A percentile compares a stretch with the other conserved stretches of the same genome.
Conservation (phyloP, 306 rosid genomes). For the Lathyrus sativus region DNA sequence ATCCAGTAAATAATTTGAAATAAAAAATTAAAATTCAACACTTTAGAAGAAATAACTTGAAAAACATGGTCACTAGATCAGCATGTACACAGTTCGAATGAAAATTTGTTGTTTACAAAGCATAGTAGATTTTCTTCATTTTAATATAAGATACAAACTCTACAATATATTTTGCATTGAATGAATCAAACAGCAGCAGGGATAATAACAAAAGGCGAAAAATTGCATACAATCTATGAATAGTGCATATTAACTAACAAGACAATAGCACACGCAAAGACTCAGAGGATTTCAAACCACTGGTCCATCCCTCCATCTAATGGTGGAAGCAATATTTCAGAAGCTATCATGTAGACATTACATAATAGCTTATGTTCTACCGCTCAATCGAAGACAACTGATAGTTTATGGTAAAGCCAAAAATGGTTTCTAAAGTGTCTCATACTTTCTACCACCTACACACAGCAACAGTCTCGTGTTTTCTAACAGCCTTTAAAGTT, state of each 20-base stretch:
- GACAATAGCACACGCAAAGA: constrained; percentile 10
- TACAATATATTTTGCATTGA: neutral
- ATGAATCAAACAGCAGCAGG: constrained; percentile 23
- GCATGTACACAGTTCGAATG: neutral
- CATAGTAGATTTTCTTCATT: constrained; percentile 32
- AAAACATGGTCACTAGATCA: neutral
- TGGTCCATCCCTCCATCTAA: constrained; percentile 31
- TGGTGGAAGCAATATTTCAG: constrained; percentile 29
- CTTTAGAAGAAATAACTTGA: neutral
- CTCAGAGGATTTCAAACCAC: constrained; percentile 23
- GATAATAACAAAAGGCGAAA: constrained; percentile 25
- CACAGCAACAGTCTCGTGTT: constrained; percentile 23
- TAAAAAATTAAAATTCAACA: constrained; percentile 28
- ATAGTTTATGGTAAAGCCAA: constrained; percentile 29
- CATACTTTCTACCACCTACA: constrained; percentile 23
- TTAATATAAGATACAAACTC: constrained; percentile 23
- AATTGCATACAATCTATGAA: constrained; percentile 28
- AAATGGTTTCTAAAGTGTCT: constrained; percentile 17
- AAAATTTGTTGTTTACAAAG: constrained; percentile 12
- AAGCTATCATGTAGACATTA: constrained; percentile 8
- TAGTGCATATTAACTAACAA: constrained; percentile 12
- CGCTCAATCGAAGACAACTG: constrained; percentile 23
- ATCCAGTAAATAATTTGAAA: constrained; percentile 1
- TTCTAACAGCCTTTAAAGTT: constrained; percentile 22
- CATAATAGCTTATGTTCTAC: constrained; percentile 17